Conservation (phyloP, 306 rosid species). For the Benincasa hispida region DNA sequence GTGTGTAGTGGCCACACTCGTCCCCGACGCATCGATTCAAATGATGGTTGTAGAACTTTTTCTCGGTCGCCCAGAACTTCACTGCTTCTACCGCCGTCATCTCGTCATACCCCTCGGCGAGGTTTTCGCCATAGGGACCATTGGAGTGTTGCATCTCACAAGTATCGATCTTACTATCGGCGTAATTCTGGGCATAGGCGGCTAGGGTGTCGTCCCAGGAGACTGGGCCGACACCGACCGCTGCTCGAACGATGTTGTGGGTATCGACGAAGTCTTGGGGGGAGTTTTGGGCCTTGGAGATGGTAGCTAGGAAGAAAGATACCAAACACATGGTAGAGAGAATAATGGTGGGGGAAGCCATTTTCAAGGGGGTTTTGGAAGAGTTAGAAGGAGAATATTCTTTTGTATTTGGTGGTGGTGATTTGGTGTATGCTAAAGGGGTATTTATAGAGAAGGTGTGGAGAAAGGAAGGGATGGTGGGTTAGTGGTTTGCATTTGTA, state of each 20-base stretch:
- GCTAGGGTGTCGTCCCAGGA: constrained; percentile 8
- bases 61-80: constrained; percentile 23
- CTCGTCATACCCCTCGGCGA: background rate
- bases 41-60: constrained; percentile 2
- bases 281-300: constrained; percentile 1
- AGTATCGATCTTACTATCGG: background rate
- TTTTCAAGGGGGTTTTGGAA: background rate
- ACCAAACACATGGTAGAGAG: background rate
- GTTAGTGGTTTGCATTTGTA: background rate
- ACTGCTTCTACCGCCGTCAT: constrained; percentile 4
- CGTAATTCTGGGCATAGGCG: constrained; percentile 11
- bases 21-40: constrained; percentile 3
- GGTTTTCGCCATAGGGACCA: constrained; percentile 26
- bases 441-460: background rate
- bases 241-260: background rate
- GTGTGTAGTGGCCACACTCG: constrained; percentile 33
- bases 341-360: background rate
- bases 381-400: background rate
- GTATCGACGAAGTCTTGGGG: constrained; percentile 5
- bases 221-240: background rate
- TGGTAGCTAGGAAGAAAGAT: background rate
- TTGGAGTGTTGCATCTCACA: constrained; percentile 21
- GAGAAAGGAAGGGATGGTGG: background rate
- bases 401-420: background rate
- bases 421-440: background rate